These are phyloP conservation scores for Malassezia dermatis DNA, from an alignment of 1,284 basidiomycete genomes.

Conservation along the genomic window DNA sequence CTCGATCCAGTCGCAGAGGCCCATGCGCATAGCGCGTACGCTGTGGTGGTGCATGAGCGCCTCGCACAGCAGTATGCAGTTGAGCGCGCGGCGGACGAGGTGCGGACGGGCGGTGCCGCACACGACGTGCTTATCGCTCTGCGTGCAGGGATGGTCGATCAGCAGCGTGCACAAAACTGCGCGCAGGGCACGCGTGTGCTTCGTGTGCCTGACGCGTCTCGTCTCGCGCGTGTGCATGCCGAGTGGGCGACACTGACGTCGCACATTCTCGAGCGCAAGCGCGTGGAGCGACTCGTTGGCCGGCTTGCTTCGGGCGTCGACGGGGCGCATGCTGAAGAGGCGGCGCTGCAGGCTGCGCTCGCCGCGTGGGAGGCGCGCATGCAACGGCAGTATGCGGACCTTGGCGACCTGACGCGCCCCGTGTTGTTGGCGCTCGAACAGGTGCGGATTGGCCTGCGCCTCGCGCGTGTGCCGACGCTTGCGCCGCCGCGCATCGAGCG, in stretches of 20 bases:
- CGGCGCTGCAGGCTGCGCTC: constrained; percentile 46
- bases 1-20: constrained; percentile 73
- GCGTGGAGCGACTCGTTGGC: constrained; percentile 40
- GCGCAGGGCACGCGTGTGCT: not conserved
- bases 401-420: constrained; percentile 61
- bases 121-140: constrained; percentile 53
- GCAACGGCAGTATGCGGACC: constrained; percentile 50
- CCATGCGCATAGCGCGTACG: constrained; percentile 54
- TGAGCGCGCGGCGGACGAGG: constrained; percentile 56
- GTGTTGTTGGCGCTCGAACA: constrained; percentile 59
- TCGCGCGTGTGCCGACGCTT: constrained; percentile 32
- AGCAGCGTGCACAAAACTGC: not conserved
- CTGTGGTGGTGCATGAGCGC: constrained; percentile 47
- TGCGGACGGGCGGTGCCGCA: constrained; percentile 57
- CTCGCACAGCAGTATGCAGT: constrained; percentile 56
- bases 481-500: not conserved
- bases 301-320: constrained; percentile 10
- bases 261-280: constrained; percentile 24
- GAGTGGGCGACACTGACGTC: constrained; percentile 54
- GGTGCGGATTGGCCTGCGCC: constrained; percentile 65
- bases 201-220: constrained; percentile 52
- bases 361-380: constrained; percentile 51
- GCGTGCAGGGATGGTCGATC: constrained; percentile 25
- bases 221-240: constrained; percentile 67
- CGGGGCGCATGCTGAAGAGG: constrained; percentile 27